These are phyloP conservation scores for Lichtheimia corymbifera DNA, from an alignment of 371 early-diverging fungal species.

Conservation along the genomic window DNA sequence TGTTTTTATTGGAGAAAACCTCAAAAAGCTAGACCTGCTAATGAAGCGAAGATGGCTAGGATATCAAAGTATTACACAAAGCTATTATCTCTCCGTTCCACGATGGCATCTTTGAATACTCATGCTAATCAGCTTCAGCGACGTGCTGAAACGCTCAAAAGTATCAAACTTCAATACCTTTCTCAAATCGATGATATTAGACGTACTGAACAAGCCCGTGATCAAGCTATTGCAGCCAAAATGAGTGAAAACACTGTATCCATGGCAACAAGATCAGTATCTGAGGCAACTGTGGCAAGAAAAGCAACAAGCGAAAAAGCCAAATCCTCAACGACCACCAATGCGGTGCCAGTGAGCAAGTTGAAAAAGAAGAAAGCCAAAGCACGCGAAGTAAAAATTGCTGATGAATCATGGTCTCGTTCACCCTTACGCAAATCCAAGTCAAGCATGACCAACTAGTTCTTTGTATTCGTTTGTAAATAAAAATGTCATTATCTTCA, in stretches of 20 bases:
- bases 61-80: constrained; percentile 40
- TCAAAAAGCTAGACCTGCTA: not conserved
- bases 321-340: not conserved
- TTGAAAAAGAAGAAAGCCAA: not conserved
- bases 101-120: constrained; percentile 37
- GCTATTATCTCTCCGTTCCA: constrained; percentile 33
- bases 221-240: constrained; percentile 33
- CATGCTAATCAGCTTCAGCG: constrained; percentile 32
- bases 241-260: constrained; percentile 10
- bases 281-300: not conserved
- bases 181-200: constrained; percentile 38
- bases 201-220: constrained; percentile 36
- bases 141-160: constrained; percentile 32
- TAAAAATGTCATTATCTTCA: no score
- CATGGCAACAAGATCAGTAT: constrained; percentile 5
- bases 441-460: no score
- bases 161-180: constrained; percentile 27
- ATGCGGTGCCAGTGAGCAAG: not conserved
- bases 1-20: not conserved
- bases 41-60: constrained; percentile 31
- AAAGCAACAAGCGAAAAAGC: not conserved
- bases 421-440: no score
- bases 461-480: no score
- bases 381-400: not conserved
- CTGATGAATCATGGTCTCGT: constrained; percentile 1